Evolutionary conservation across 257 asterid genomes (phyloP).

Genomic region (Solanum neorickii): DNA sequence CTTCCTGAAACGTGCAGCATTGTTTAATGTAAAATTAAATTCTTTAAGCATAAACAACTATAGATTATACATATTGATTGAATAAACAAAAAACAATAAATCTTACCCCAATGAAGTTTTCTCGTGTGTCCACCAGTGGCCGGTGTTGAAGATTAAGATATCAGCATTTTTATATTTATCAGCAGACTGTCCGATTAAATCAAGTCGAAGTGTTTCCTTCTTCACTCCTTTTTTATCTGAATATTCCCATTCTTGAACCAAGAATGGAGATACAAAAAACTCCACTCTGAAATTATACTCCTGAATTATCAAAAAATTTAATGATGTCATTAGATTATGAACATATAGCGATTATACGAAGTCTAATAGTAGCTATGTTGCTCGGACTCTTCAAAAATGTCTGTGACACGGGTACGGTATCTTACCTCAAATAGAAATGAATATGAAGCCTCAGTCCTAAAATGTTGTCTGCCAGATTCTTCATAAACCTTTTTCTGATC

Average conservation of each 20-base stretch:
- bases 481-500: slow-evolving; percentile 55
- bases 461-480: slow-evolving; percentile 43
- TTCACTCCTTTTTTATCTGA: slow-evolving; percentile 22
- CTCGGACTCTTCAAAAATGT: background rate
- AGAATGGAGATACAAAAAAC: slow-evolving; percentile 57
- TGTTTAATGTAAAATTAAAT: background rate
- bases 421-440: slow-evolving; percentile 48
- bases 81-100: background rate
- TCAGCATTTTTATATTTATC: slow-evolving; percentile 44
- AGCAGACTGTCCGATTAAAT: slow-evolving; percentile 33
- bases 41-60: background rate
- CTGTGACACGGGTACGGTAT: fast-evolving
- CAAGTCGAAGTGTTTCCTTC: slow-evolving; percentile 71
- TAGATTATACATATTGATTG: background rate
- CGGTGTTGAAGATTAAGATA: slow-evolving; percentile 60
- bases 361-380: background rate
- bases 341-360: background rate
- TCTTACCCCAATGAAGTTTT: slow-evolving; percentile 58
- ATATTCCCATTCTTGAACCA: slow-evolving; percentile 67
- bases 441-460: slow-evolving; percentile 55
- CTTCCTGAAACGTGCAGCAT: slow-evolving; percentile 30
- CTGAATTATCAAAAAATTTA: slow-evolving; percentile 12
- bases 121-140: slow-evolving; percentile 89
- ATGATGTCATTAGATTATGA: background rate
- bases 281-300: slow-evolving; percentile 50